Conservation (phyloP, 1,139 yeast genomes). For the Candida tetrigidarum region DNA sequence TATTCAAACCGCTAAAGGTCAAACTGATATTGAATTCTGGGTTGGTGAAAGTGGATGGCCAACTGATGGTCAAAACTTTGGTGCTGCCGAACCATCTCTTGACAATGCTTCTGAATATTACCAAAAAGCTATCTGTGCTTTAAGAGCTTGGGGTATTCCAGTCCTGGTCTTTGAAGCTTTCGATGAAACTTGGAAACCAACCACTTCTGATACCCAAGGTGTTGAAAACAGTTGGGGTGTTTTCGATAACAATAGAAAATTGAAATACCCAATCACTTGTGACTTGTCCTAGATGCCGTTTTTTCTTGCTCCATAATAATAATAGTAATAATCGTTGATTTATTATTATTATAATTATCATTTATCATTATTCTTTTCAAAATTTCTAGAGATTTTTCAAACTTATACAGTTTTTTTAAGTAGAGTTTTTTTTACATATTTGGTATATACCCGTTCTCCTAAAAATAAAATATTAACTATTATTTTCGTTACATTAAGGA, state of each 20-base stretch:
- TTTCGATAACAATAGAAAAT: conserved; percentile 57
- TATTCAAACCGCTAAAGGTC: conserved; percentile 83
- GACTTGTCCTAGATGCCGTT: conserved; percentile 39
- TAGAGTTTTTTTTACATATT: neutral
- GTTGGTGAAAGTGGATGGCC: conserved; percentile 99
- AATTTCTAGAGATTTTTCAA: neutral
- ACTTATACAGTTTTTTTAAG: neutral
- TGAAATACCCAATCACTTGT: conserved; percentile 66
- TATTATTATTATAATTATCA: no score
- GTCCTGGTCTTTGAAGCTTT: conserved; percentile 92
- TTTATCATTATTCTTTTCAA: no score
- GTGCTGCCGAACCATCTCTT: conserved; percentile 64
- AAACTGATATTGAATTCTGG: conserved; percentile 85
- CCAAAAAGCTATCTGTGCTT: conserved; percentile 87
- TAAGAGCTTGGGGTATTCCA: conserved; percentile 95
- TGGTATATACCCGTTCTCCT: no score
- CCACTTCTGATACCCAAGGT: conserved; percentile 79
- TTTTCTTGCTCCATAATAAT: no score
- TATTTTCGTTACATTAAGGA: no score
- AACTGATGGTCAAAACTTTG: conserved; percentile 78
- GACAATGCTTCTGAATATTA: conserved; percentile 79
- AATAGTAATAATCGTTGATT: no score
- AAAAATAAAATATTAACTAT: no score
- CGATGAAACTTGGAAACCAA: conserved; percentile 96
- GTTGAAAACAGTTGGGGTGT: conserved; percentile 97